A percentile compares a stretch with the other conserved stretches of the same genome.
Conservation (phyloP, 768 basidiomycete genomes). For the Mycena galericulata region DNA sequence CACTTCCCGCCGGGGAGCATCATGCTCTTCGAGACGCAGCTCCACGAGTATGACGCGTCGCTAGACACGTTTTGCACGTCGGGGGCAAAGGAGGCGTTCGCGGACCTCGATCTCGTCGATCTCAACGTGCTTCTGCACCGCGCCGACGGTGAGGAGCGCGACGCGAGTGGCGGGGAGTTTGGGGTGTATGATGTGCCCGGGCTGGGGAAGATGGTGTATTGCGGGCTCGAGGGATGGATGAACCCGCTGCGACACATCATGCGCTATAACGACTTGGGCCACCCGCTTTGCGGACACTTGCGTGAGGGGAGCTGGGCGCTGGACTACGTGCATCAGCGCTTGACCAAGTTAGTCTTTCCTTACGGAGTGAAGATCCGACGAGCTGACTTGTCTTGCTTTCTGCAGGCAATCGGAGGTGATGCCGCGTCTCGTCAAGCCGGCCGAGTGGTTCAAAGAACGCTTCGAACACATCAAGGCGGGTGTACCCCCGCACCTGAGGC, state of each 20-base stretch:
- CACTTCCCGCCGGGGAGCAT: constrained; percentile 96
- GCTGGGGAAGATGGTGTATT: constrained; percentile 83
- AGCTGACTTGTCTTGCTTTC: constrained; percentile 26
- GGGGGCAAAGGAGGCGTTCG: constrained; percentile 80
- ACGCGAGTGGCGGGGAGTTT: constrained; percentile 84
- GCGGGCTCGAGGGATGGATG: constrained; percentile 99
- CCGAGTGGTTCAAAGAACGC: constrained; percentile 89
- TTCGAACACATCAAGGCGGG: constrained; percentile 82
- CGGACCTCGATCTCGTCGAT: constrained; percentile 82
- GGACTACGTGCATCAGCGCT: constrained; percentile 83
- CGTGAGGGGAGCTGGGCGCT: constrained; percentile 93
- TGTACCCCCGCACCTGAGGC: constrained; percentile 89
- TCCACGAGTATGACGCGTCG: constrained; percentile 75
- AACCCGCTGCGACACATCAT: constrained; percentile 85
- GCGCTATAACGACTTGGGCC: constrained; percentile 92
- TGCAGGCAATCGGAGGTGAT: constrained; percentile 69
- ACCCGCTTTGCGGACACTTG: constrained; percentile 89
- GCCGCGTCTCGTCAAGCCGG: constrained; percentile 77
- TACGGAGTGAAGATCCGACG: neutral
- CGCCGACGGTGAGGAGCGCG: constrained; percentile 91
- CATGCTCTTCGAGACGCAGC: constrained; percentile 91
- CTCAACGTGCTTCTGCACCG: constrained; percentile 91
- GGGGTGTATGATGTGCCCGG: constrained; percentile 88
- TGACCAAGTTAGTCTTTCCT: constrained; percentile 69
- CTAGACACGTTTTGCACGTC: constrained; percentile 82